A percentile compares a stretch with the other conserved stretches of the same genome.
These are phyloP conservation scores for Chalciporus sphaerocephalus DNA, from an alignment of 768 basidiomycete species.

Conservation along the genomic window DNA sequence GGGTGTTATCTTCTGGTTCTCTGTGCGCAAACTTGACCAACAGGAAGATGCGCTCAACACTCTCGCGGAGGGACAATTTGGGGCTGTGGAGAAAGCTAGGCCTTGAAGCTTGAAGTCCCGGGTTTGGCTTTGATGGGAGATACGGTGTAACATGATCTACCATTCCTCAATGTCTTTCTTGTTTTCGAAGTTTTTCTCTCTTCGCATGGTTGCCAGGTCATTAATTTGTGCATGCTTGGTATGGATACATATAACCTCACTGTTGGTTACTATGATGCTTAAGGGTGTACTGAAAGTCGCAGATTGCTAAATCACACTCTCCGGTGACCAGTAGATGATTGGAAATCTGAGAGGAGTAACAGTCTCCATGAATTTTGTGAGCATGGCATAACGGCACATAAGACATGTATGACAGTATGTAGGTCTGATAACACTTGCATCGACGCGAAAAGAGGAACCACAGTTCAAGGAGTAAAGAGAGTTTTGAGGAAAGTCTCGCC, in stretches of 20 bases:
- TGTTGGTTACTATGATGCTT: too few relatives aligned
- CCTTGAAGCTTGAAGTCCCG: too few relatives aligned
- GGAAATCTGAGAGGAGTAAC: too few relatives aligned
- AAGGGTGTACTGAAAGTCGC: neutral
- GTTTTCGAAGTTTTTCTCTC: neutral
- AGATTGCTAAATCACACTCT: too few relatives aligned
- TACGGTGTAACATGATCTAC: neutral
- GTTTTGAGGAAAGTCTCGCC: constrained; percentile 81
- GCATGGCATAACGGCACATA: constrained; percentile 16
- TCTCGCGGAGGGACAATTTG: constrained; percentile 38
- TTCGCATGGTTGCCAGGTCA: too few relatives aligned
- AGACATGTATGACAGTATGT: constrained; percentile 8
- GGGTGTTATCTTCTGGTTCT: constrained; percentile 52
- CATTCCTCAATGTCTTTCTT: neutral
- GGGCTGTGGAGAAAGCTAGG: constrained; percentile 1
- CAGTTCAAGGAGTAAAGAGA: constrained; percentile 75
- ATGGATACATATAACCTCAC: neutral
- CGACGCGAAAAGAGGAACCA: constrained; percentile 5
- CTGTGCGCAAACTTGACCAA: constrained; percentile 52
- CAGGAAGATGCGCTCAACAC: constrained; percentile 64
- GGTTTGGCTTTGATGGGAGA: too few relatives aligned
- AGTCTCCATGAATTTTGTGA: constrained; percentile 11
- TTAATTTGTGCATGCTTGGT: neutral
- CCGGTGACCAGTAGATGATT: too few relatives aligned
- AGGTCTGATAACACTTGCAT: constrained; percentile 3